Base-by-base conservation (phyloP, 78 protist genomes). In the Monocercomonoides exilis region DNA sequence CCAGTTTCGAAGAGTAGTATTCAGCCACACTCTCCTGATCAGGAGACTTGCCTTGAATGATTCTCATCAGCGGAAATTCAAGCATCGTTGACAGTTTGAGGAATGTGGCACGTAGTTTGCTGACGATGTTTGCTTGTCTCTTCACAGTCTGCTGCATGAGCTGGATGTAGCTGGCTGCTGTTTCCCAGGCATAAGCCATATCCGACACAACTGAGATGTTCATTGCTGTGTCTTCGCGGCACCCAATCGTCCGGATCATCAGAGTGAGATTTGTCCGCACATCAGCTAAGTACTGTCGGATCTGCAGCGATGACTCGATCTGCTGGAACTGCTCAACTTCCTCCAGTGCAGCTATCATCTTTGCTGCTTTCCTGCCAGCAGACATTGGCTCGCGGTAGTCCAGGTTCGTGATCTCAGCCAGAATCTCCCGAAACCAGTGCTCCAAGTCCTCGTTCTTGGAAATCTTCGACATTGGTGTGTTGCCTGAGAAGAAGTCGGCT, bases 321-420 rank as follows among this genome's bases (percentile, higher is more conserved):
- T 92, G 97, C 54, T 96, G 98, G 87, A 92, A 93, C 70, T 94
- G 91, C 81, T 96, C 96, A 38, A 96, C 97, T 63, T 94, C 96
- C 54, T 92, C 96, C 42, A 96, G 88, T 2, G 98, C 99, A 29
- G 54, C 46, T 2, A 92, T 77, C n/a, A 96, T 86, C 63, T 95
- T 93, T 81, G 93, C 94, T 36, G 96, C 93, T 91, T 92, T 94
- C 43, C 97, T 80, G 41, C 98, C 98, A 0, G 98, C 91, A 6
- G 42, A 0, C 2, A 95, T 93, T 0, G 88, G 45, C 85, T 94
- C 95, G 0, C 5, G 54, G 80, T 89, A 94, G 81, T 93, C 95
- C 32, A 95, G 81, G 46, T 43, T 2, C 33, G n/a, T 84, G 44
- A 95, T 93, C 46, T 92, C 64, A 43, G 43, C 43, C 46, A 36